These are phyloP conservation scores for Pholiota adiposa DNA, from an alignment of 1,284 basidiomycete species.

Conservation along the genomic window DNA sequence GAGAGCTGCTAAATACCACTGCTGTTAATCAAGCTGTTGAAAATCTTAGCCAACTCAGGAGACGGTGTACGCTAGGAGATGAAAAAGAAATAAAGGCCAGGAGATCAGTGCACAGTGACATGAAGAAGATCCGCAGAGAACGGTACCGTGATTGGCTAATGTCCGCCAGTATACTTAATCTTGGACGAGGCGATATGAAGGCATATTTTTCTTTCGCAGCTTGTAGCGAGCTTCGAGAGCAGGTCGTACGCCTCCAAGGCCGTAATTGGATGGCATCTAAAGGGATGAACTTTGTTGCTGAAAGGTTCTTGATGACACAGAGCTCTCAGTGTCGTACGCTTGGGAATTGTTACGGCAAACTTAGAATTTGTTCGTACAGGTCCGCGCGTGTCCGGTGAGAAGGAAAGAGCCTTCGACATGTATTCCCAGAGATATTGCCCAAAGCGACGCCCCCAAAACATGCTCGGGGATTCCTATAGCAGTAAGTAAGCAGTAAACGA, in stretches of 20 bases:
- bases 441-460: constrained; percentile 5
- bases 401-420: neutral
- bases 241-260: neutral
- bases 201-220: constrained; percentile 4
- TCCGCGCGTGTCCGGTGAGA: constrained; percentile 5
- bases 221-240: neutral
- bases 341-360: constrained; percentile 9
- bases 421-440: constrained; percentile 6
- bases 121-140: constrained; percentile 9
- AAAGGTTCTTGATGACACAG: neutral
- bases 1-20: neutral
- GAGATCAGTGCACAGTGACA: neutral
- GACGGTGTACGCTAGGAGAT: neutral
- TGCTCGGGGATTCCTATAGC: constrained; percentile 7
- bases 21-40: neutral
- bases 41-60: neutral
- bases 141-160: constrained; percentile 4
- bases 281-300: constrained; percentile 5
- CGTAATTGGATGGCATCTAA: neutral
- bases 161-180: constrained; percentile 1
- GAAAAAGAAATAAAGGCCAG: neutral
- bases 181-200: neutral
- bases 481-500: constrained; percentile 5
- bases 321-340: neutral
- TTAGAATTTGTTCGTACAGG: neutral